These are phyloP conservation scores for Jamesozyma gamospora DNA, from an alignment of 805 yeast genomes.

Conservation along the genomic window DNA sequence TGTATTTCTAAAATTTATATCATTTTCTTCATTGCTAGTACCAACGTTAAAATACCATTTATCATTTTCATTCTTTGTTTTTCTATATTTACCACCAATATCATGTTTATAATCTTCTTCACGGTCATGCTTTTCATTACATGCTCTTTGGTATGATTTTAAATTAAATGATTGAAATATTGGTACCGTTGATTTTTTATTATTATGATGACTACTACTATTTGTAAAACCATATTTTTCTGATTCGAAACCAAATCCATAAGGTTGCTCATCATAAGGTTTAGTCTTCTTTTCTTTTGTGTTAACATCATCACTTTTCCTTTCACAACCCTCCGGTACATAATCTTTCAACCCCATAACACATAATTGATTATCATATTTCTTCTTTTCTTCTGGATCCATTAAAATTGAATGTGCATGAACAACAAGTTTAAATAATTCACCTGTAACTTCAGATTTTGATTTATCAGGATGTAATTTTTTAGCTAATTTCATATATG, in stretches of 20 bases:
- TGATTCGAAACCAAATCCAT: conserved; percentile 24
- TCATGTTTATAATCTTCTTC: not conserved
- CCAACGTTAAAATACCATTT: not conserved
- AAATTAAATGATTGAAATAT: conserved; percentile 22
- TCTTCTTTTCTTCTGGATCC: conserved; percentile 13
- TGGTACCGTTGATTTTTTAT: conserved; percentile 8
- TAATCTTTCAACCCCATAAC: conserved; percentile 14
- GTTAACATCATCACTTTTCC: not conserved
- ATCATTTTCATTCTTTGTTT: not conserved
- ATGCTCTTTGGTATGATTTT: conserved; percentile 17
- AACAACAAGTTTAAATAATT: conserved; percentile 23
- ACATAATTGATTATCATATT: conserved; percentile 16
- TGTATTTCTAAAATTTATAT: not conserved
- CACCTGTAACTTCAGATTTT: conserved; percentile 30
- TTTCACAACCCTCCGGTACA: conserved; percentile 4
- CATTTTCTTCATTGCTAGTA: not conserved
- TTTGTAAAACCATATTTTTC: not conserved
- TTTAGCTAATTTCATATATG: conserved; percentile 66
- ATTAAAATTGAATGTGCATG: conserved; percentile 26
- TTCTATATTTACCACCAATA: not conserved
- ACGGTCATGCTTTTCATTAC: not conserved
- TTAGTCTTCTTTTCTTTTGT: conserved; percentile 7
- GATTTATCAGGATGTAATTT: conserved; percentile 77
- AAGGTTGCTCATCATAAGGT: conserved; percentile 29
- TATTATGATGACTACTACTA: too few relatives aligned